Evolutionary conservation across 2,329 filamentous ascomycete genomes (phyloP).

Genomic region (Fusarium sambucinum): DNA sequence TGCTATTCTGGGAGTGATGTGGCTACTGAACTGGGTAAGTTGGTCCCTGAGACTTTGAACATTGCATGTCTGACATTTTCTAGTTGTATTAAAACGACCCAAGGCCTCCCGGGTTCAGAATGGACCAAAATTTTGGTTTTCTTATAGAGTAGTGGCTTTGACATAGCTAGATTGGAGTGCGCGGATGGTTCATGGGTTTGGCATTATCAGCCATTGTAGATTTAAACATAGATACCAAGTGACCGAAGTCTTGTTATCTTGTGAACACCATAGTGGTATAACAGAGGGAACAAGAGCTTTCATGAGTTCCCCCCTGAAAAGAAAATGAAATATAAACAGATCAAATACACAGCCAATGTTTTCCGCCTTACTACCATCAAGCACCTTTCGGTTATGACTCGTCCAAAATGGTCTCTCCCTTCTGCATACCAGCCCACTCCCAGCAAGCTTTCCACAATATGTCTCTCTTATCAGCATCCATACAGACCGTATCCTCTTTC

Average conservation of each 20-base stretch:
- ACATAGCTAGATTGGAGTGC: no score
- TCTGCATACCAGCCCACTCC: slow-evolving; percentile 26
- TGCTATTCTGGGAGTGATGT: slow-evolving; percentile 38
- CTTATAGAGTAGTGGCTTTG: background rate
- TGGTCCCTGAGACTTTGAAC: accelerated
- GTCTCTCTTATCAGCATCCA: slow-evolving; percentile 1
- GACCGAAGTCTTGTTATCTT: background rate
- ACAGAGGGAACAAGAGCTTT: no score
- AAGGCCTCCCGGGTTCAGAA: background rate
- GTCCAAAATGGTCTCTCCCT: slow-evolving; percentile 26
- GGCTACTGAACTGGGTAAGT: slow-evolving; percentile 46
- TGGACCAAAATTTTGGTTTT: background rate
- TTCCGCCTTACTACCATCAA: no score
- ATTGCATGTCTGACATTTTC: slow-evolving; percentile 1
- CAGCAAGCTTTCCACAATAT: slow-evolving; percentile 37
- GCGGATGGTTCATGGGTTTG: background rate
- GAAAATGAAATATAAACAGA: background rate
- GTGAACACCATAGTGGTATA: no score
- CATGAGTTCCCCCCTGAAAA: background rate
- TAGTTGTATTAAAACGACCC: slow-evolving; percentile 32
- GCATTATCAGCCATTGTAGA: background rate
- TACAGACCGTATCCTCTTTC: slow-evolving; percentile 3
- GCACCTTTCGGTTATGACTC: background rate
- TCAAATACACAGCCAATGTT: background rate
- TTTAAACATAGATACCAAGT: slow-evolving; percentile 5